Percentiles rank a stretch among this genome's conserved stretches.
phyloP scores from a whole-genome alignment of 2,329 filamentous ascomycete genomes.

The Aspergillus niger region DNA sequence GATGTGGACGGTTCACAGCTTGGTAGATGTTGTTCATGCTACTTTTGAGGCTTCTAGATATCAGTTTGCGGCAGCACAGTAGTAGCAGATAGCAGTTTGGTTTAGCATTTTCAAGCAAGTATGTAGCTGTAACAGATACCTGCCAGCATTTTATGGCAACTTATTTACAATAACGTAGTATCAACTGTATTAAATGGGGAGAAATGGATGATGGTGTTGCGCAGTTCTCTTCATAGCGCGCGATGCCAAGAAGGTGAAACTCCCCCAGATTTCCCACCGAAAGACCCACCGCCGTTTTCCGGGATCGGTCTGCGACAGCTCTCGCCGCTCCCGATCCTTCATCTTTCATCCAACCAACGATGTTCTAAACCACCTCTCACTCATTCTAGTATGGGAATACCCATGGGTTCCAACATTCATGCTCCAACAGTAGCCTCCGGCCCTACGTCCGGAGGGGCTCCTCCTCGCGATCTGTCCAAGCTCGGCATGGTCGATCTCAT shows the following conservation, averaged over 20 bases:
- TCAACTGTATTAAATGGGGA: not conserved
- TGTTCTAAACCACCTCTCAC: constrained; percentile 12
- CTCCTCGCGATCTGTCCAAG: constrained; percentile 63
- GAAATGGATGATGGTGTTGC: not conserved
- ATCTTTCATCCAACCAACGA: constrained; percentile 4
- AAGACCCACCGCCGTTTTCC: constrained; percentile 1
- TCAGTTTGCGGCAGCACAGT: not conserved
- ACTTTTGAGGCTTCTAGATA: no score
- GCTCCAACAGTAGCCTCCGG: constrained; percentile 76
- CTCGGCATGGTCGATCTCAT: constrained; percentile 79
- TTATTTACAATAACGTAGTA: no score
- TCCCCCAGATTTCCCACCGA: constrained; percentile 7
- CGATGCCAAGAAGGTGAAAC: not conserved
- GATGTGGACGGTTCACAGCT: not conserved
- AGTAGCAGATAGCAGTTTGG: not conserved
- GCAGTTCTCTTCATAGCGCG: not conserved
- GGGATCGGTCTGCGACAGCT: not conserved
- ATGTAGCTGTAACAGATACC: no score
- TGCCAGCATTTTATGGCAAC: no score
- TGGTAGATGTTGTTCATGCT: not conserved
- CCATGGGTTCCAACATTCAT: constrained; percentile 67
- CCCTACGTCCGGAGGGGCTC: constrained; percentile 61
- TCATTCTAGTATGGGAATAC: constrained; percentile 51
- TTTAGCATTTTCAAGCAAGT: no score
- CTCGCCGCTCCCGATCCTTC: constrained; percentile 2